Base-by-base conservation (phyloP, 2,329 filamentous ascomycete species). In the Pseudocercospora musae region DNA sequence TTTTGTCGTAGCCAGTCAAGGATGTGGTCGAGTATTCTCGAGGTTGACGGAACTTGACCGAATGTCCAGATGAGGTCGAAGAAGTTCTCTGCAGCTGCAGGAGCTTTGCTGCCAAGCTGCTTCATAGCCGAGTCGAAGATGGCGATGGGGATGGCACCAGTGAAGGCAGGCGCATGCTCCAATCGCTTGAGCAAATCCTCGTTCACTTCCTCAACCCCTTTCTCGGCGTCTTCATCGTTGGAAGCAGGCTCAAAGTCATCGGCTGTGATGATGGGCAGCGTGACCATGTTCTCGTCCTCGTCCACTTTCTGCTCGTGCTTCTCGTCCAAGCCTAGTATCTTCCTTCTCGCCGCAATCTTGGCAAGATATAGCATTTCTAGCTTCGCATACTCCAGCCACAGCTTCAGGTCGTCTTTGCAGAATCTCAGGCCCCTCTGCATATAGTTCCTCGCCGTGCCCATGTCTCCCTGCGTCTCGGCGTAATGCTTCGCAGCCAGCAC, bases 341-440 rank as follows among this genome's bases (percentile, higher is more conserved):
- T 83, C 76, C 88, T 87, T 74, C 92, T 86, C 64, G 86, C 86
- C 62, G 90, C 87, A 72, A 98, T 87, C 78, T 90, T 92, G 57
- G 85, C 87, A 60, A 98, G 82, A 82, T 96, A 98, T 66, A 95
- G 89, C 87, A 96, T 92, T 81, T 99, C 95, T 72, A 94, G 84
- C 73, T 90, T 89, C 8, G 90, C 89, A 74, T 97, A 98, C 78
- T 96, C 91, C 33, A 96, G 74, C 92, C 94, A 99, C 57, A 99
- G 76, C 18, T 82, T 81, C 66, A 82, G 86, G 52, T 89, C 88
- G 54, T 81, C 85, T 57, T 88, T 91, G 79, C 93, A 97, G 77
- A 99, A 98, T 46, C 95, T 84, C 72, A 96, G 85, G 0, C 93
- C 95, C 65, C 94, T 84, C 82, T 96, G 85, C 92, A 99, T 84